phyloP scores from a whole-genome alignment of 306 rosid genomes.

The Lagenaria siceraria region DNA sequence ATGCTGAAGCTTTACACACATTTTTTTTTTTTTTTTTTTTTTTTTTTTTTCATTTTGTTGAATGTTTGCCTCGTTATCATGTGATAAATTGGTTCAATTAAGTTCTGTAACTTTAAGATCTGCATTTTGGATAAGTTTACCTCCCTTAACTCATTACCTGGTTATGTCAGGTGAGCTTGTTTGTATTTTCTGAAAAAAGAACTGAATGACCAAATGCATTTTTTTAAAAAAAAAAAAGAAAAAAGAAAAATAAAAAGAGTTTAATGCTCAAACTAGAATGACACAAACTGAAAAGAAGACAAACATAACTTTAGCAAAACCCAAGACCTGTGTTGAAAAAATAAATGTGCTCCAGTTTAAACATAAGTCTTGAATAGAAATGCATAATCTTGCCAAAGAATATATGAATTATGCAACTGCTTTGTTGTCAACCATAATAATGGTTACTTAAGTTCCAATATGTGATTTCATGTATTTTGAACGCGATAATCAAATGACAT shows the following conservation, averaged over 20 bases:
- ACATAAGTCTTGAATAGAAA: too few relatives aligned
- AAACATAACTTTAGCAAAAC: too few relatives aligned
- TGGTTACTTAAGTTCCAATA: not conserved
- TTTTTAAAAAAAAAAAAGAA: too few relatives aligned
- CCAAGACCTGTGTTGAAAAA: too few relatives aligned
- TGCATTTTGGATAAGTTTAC: not conserved
- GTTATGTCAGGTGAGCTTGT: not conserved
- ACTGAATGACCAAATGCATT: not conserved
- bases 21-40: not conserved
- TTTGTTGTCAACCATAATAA: not conserved
- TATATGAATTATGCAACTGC: not conserved
- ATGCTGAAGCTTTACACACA: conserved; percentile 1
- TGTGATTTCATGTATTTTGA: not conserved
- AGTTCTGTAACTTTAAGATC: not conserved
- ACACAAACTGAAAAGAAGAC: too few relatives aligned
- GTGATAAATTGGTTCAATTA: not conserved
- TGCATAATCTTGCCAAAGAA: not conserved
- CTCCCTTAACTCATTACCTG: not conserved
- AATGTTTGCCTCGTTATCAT: not conserved
- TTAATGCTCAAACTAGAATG: too few relatives aligned
- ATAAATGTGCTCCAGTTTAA: too few relatives aligned
- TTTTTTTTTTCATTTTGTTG: not conserved
- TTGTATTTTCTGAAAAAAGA: not conserved
- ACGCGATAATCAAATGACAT: not conserved
- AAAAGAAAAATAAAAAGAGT: too few relatives aligned